Evolutionary conservation across 495 filamentous ascomycete species (phyloP).

Genomic region (Emericellopsis terricola): DNA sequence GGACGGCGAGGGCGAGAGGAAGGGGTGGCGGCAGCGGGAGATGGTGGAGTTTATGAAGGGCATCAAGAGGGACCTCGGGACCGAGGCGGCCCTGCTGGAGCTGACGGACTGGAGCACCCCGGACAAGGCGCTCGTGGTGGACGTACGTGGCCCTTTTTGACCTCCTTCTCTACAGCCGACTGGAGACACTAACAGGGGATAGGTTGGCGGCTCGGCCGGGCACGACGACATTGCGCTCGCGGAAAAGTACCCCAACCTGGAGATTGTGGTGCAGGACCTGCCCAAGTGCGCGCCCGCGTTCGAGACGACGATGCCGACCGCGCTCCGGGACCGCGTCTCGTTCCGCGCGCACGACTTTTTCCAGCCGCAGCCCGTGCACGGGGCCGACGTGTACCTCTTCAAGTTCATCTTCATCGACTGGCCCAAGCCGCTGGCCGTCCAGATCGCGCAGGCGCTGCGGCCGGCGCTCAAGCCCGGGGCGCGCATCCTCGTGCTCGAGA

Average conservation of each 20-base stretch:
- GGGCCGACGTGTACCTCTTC: constrained; percentile 34
- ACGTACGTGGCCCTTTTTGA: too few species aligned
- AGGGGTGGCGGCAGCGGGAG: constrained; percentile 11
- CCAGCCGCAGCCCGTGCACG: constrained; percentile 19
- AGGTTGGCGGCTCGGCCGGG: background rate
- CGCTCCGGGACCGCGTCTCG: constrained; percentile 4
- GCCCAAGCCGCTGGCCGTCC: constrained; percentile 18
- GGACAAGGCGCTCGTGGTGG: constrained; percentile 14
- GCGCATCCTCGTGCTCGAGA: background rate
- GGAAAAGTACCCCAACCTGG: background rate
- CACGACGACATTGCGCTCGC: background rate
- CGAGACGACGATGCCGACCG: constrained; percentile 1
- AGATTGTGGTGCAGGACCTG: constrained; percentile 11
- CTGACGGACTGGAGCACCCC: constrained; percentile 12
- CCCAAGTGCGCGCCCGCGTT: constrained; percentile 12
- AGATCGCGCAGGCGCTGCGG: constrained; percentile 13
- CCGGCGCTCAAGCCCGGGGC: background rate
- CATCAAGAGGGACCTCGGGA: constrained; percentile 11
- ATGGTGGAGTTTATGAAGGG: constrained; percentile 14
- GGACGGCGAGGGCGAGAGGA: constrained; percentile 11
- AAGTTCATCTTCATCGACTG: constrained; percentile 35
- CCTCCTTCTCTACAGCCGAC: background rate
- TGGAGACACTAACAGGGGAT: background rate
- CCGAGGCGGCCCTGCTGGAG: constrained; percentile 10
- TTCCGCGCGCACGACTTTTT: constrained; percentile 33